Conservation (phyloP, 176 grass and related monocot genomes). For the Musa acuminata region DNA sequence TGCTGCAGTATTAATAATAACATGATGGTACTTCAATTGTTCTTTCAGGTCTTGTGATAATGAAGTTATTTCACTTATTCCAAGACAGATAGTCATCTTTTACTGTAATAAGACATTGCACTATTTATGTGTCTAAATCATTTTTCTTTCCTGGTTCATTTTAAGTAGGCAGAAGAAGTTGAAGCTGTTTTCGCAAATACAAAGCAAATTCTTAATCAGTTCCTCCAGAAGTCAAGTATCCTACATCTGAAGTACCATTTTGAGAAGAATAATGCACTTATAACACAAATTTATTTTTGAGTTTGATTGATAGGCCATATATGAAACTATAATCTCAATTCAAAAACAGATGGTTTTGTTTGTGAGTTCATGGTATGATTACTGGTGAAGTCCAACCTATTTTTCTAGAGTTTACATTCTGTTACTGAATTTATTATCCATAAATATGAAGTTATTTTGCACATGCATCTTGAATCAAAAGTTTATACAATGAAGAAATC, state of each 20-base stretch:
- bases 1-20: not conserved
- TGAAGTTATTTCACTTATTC: not conserved
- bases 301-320: not conserved
- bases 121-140: constrained; percentile 11
- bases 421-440: not conserved
- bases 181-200: constrained; percentile 83
- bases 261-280: not conserved
- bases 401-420: not conserved
- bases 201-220: constrained; percentile 98
- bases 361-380: not conserved
- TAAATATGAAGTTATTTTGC: not conserved
- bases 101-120: constrained; percentile 7
- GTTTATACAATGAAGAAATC: not conserved
- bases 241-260: constrained; percentile 6
- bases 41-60: not conserved
- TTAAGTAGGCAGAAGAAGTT: constrained; percentile 75
- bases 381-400: not conserved
- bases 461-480: not conserved
- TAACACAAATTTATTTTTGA: not conserved
- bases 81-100: not conserved
- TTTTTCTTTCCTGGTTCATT: constrained; percentile 26
- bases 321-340: not conserved
- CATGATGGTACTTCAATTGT: not conserved
- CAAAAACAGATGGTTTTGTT: not conserved
- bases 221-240: constrained; percentile 83